Conservation (phyloP, 805 yeast species). For the Vanderwaltozyma yarrowii region DNA sequence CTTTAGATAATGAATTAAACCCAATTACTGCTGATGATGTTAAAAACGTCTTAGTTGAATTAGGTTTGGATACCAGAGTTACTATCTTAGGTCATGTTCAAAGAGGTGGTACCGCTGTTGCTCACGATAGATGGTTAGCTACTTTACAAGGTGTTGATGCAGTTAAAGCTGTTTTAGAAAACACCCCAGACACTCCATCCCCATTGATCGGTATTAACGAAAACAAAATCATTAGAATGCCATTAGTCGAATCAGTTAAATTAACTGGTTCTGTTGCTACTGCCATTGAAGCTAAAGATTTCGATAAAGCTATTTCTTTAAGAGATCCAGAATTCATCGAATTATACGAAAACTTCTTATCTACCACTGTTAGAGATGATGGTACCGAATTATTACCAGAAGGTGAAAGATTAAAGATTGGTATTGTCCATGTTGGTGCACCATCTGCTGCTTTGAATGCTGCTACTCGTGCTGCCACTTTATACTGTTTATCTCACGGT, state of each 20-base stretch:
- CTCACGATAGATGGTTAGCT: slow-evolving; percentile 83
- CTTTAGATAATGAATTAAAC: slow-evolving; percentile 68
- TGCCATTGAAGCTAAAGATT: slow-evolving; percentile 71
- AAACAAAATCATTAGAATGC: slow-evolving; percentile 75
- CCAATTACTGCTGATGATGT: slow-evolving; percentile 78
- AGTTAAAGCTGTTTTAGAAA: slow-evolving; percentile 79
- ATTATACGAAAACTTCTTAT: slow-evolving; percentile 59
- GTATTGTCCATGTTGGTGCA: slow-evolving; percentile 88
- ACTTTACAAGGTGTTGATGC: slow-evolving; percentile 98
- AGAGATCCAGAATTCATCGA: slow-evolving; percentile 86
- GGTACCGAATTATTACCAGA: slow-evolving; percentile 50
- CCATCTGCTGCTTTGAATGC: slow-evolving; percentile 96
- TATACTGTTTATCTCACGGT: slow-evolving; percentile 81
- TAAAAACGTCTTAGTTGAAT: slow-evolving; percentile 65
- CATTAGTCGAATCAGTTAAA: slow-evolving; percentile 82
- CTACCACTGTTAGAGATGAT: slow-evolving; percentile 60
- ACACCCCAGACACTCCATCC: slow-evolving; percentile 85
- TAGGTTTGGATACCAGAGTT: slow-evolving; percentile 89
- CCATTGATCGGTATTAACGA: slow-evolving; percentile 89
- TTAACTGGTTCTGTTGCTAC: slow-evolving; percentile 83
- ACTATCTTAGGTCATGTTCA: slow-evolving; percentile 97
- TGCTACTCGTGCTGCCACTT: slow-evolving; percentile 83
- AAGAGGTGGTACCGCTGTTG: slow-evolving; percentile 98
- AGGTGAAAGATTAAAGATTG: slow-evolving; percentile 58
- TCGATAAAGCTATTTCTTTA: slow-evolving; percentile 74